These are phyloP conservation scores for Hanseniaspora hatyaiensis DNA, from an alignment of 805 yeast species.

Conservation along the genomic window DNA sequence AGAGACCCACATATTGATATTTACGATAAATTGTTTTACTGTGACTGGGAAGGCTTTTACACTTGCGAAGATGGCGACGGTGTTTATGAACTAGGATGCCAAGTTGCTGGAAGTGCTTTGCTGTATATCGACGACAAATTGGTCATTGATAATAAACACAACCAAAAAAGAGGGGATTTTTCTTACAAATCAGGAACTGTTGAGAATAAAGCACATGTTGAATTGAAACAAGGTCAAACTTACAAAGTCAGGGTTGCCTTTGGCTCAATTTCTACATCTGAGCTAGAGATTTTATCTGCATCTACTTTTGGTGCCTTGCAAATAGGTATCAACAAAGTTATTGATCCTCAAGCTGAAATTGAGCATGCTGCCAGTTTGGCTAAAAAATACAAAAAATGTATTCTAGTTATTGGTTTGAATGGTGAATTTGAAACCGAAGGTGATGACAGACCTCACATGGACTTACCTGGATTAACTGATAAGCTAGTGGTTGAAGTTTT, in stretches of 20 bases:
- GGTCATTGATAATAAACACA: constrained; percentile 44
- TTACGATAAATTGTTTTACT: constrained; percentile 30
- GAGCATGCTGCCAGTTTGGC: constrained; percentile 39
- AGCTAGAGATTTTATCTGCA: constrained; percentile 19
- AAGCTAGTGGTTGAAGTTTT: constrained; percentile 36
- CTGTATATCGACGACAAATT: constrained; percentile 41
- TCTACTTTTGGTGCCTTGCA: constrained; percentile 31
- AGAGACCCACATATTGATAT: constrained; percentile 20
- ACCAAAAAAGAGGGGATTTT: constrained; percentile 38
- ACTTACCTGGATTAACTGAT: constrained; percentile 39
- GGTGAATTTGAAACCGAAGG: constrained; percentile 52
- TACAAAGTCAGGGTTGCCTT: constrained; percentile 40
- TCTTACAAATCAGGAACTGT: constrained; percentile 46
- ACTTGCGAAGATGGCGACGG: constrained; percentile 36
- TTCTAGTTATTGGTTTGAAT: constrained; percentile 41
- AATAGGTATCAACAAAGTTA: constrained; percentile 27
- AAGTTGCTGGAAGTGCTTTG: constrained; percentile 46
- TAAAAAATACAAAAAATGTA: constrained; percentile 39
- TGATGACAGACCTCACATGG: constrained; percentile 40
- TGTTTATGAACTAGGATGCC: constrained; percentile 40
- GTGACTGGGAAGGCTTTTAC: constrained; percentile 35
- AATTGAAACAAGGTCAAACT: constrained; percentile 34
- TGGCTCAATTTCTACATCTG: constrained; percentile 38
- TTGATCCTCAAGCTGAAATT: constrained; percentile 28
- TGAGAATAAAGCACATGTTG: constrained; percentile 35